phyloP scores from a whole-genome alignment of 2,329 filamentous ascomycete genomes.

The Trichoderma sp. region DNA sequence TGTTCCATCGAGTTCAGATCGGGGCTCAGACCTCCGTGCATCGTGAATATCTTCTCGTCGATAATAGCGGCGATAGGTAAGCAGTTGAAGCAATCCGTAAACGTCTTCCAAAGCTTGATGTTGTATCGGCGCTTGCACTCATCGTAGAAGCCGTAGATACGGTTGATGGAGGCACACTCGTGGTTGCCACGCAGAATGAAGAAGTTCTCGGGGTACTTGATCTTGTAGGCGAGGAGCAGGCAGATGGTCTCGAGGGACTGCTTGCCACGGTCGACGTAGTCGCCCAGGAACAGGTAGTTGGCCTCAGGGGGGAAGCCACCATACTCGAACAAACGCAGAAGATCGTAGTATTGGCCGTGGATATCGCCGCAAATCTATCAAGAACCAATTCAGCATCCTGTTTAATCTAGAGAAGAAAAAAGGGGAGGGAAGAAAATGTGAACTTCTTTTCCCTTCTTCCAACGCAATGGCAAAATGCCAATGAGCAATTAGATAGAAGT shows the following conservation, averaged over 20 bases:
- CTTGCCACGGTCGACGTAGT: constrained; percentile 99
- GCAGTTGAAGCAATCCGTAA: constrained; percentile 99
- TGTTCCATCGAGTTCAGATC: constrained; percentile 99
- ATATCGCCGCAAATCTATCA: constrained; percentile 96
- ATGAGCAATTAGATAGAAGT: constrained; percentile 5
- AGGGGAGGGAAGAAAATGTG: background rate
- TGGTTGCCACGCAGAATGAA: constrained; percentile 98
- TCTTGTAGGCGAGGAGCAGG: constrained; percentile 96
- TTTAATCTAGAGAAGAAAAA: background rate
- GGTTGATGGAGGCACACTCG: constrained; percentile 98
- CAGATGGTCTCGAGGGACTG: constrained; percentile 99
- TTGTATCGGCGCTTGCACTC: constrained; percentile 99
- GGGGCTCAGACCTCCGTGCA: constrained; percentile 97
- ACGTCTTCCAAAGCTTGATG: constrained; percentile 99
- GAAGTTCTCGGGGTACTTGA: constrained; percentile 99
- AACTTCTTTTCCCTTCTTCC: background rate
- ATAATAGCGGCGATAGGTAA: constrained; percentile 98
- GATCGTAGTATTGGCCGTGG: constrained; percentile 98
- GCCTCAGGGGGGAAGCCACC: constrained; percentile 97
- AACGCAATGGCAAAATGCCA: background rate
- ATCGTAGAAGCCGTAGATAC: constrained; percentile 99
- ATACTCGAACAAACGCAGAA: constrained; percentile 96
- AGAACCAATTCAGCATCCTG: background rate
- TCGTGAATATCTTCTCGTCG: constrained; percentile 99
- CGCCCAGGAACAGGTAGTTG: constrained; percentile 98